Evolutionary conservation across 441 rosid species (phyloP), one percentile per base, ranked within the genome.

Genomic region (Metrosideros polymorpha): DNA sequence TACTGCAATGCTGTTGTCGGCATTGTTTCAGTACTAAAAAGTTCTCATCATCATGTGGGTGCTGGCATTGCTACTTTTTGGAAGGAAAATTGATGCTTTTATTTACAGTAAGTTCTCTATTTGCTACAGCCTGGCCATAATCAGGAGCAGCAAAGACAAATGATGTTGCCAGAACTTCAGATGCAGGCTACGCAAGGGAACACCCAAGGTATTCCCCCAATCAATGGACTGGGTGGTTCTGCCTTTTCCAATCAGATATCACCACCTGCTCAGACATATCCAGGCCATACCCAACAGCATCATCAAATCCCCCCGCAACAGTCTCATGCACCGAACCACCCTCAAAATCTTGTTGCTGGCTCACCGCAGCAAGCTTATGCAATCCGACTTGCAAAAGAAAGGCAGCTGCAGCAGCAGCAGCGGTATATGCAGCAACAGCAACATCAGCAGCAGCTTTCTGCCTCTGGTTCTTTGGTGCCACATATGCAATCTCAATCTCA

Each of bases 381-480:
- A 84, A 85, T 93, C 84, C 96, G 92, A 79, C 84, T 90, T 35
- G 92, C 94, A 88, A 94, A 94, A 89, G 96, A 93, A 86, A 94
- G 99, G 93, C 97, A 94, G 86, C 91, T 92, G 90, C 97, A 95
- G 88, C 99, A 96, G 90, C 97, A 95, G 88, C 99, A 96, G 90
- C 94, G 95, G 84, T 91, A 87, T 91, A 82, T 95, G 92, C 99
- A 93, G 88, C 96, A 94, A 87, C 99, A 93, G 88, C 96, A 94
- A 87, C 83, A 52, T 12, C 85, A 77, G 53, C 92, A 93, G 86
- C 97, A 94, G 89, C 90, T 92, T 88, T 86, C 93, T 85, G 90
- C 95, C 89, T 95, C 98, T 86, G 89, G 93, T 85, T 86, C 92
- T 85, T 84, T 91, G 89, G 87, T 93, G 94, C 91, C 96, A 14